Evolutionary conservation across 768 basidiomycete species (phyloP).

Genomic region (Hypsizygus marmoreus): DNA sequence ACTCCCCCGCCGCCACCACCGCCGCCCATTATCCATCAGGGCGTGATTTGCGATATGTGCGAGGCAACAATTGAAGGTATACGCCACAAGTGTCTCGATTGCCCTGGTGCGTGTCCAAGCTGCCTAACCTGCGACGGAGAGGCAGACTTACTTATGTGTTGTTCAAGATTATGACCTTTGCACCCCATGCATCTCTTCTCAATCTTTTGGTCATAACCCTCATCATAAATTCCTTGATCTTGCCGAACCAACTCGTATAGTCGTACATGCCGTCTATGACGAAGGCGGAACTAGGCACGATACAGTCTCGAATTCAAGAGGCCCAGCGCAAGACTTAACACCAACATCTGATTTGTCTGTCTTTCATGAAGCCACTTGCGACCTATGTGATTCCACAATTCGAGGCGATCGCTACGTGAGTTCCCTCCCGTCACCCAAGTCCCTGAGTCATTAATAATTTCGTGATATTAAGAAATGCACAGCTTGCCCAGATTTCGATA

Average conservation of each 20-base stretch:
- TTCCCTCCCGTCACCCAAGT: too few relatives aligned
- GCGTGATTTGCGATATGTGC: constrained; percentile 72
- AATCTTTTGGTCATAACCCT: constrained; percentile 53
- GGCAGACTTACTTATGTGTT: not conserved
- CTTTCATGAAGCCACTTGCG: constrained; percentile 70
- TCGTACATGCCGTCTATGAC: constrained; percentile 69
- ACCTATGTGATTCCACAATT: constrained; percentile 76
- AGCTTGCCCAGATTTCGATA: constrained; percentile 83
- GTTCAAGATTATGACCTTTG: constrained; percentile 73
- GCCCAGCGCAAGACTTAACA: too few relatives aligned
- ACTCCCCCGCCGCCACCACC: constrained; percentile 11
- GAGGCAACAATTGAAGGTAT: constrained; percentile 56
- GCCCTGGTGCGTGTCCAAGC: constrained; percentile 49
- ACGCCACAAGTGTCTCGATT: constrained; percentile 82
- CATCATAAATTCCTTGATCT: constrained; percentile 76
- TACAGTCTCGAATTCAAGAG: too few relatives aligned
- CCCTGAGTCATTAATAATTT: constrained; percentile 1
- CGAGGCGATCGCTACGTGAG: constrained; percentile 74
- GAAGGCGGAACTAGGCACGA: too few relatives aligned
- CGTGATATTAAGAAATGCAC: constrained; percentile 65
- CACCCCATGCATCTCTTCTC: constrained; percentile 52
- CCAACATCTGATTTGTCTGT: constrained; percentile 23
- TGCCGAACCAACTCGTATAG: constrained; percentile 60
- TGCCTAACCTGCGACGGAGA: not conserved
- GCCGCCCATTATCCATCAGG: constrained; percentile 49